These are phyloP conservation scores for Calonectria ilicicola DNA, from an alignment of 2,329 filamentous ascomycete genomes.

Conservation along the genomic window DNA sequence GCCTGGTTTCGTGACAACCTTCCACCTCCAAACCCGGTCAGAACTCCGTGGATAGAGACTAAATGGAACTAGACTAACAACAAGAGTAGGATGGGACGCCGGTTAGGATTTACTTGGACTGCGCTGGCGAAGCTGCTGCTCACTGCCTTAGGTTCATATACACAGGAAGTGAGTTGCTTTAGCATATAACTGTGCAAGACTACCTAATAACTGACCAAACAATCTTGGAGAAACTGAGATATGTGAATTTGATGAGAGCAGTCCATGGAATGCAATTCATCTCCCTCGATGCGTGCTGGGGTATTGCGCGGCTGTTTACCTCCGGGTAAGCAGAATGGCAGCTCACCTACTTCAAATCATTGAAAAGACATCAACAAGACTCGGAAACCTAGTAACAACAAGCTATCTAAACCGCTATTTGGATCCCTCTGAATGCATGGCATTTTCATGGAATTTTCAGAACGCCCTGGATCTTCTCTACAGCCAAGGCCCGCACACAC, in stretches of 20 bases:
- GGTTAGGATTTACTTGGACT: conserved; percentile 40
- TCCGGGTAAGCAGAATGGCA: conserved; percentile 45
- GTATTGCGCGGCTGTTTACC: conserved; percentile 46
- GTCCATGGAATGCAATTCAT: conserved; percentile 43
- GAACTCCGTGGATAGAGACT: background rate
- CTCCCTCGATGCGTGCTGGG: conserved; percentile 48
- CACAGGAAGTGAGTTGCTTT: conserved; percentile 45
- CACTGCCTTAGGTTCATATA: conserved; percentile 52
- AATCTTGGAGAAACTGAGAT: conserved; percentile 42
- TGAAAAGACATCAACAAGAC: conserved; percentile 38
- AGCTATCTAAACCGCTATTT: conserved; percentile 29
- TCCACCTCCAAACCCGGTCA: conserved; percentile 44
- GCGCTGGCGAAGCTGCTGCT: conserved; percentile 41
- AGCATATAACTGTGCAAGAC: background rate
- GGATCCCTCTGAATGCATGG: conserved; percentile 30
- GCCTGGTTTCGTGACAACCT: conserved; percentile 50
- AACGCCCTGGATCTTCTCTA: conserved; percentile 47
- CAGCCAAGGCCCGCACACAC: conserved; percentile 29
- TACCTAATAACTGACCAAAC: background rate
- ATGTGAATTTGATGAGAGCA: conserved; percentile 39
- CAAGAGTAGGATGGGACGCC: conserved; percentile 43
- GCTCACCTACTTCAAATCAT: conserved; percentile 43
- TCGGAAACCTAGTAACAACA: conserved; percentile 36
- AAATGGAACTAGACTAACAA: conserved; percentile 14
- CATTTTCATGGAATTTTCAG: conserved; percentile 42